Conservation (phyloP, 176 grass and related monocot species). For the Musa schizocarpa region DNA sequence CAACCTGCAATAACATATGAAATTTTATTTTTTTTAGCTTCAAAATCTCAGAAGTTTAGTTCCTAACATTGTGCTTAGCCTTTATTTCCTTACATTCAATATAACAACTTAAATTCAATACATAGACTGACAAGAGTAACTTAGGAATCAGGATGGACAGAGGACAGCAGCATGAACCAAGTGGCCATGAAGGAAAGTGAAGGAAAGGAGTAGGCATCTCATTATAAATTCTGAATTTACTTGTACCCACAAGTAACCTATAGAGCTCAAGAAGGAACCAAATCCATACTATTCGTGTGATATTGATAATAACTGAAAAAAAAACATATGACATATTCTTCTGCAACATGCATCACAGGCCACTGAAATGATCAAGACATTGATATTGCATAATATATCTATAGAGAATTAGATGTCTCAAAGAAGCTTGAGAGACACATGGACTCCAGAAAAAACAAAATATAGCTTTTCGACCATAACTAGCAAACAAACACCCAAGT, state of each 20-base stretch:
- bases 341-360: no score
- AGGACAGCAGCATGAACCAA: background rate
- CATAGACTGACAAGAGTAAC: no score
- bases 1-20: slow-evolving; percentile 5
- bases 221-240: no score
- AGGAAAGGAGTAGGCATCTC: background rate
- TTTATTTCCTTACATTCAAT: no score
- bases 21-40: no score
- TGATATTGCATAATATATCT: background rate
- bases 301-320: no score
- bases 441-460: background rate
- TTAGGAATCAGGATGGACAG: background rate
- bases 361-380: no score
- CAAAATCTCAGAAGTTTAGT: background rate
- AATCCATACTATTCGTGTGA: no score
- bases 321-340: no score
- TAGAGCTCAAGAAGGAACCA: background rate
- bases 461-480: no score
- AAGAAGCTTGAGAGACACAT: background rate
- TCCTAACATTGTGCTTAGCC: no score
- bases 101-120: no score
- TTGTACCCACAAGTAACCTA: background rate
- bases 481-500: background rate
- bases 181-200: background rate
- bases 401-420: background rate